A percentile compares a stretch with the other conserved stretches of the same genome.
Conservation (phyloP, 2,329 filamentous ascomycete species). For the Dothistroma septosporum region DNA sequence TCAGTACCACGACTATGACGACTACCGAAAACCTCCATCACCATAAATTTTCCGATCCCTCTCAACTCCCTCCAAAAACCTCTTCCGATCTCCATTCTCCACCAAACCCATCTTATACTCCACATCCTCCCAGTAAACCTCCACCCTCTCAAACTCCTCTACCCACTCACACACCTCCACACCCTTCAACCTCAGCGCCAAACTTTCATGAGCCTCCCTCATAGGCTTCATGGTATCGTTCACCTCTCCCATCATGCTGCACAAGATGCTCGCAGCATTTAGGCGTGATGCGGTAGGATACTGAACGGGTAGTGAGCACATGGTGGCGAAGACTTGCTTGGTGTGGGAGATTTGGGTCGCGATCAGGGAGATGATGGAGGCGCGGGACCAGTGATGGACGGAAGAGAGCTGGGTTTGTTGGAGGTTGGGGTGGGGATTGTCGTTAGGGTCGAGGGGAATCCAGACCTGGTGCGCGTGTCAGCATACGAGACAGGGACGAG, state of each 20-base stretch:
- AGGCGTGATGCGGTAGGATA: background rate
- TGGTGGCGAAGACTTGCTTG: background rate
- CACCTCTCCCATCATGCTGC: background rate
- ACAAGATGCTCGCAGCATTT: background rate
- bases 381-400: background rate
- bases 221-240: background rate
- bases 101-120: constrained; percentile 1
- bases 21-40: no score
- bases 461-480: background rate
- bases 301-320: background rate
- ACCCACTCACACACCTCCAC: constrained; percentile 7
- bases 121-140: constrained; percentile 6
- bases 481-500: background rate
- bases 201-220: constrained; percentile 1
- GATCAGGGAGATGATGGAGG: constrained; percentile 1
- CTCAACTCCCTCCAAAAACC: background rate
- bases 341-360: background rate
- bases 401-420: background rate
- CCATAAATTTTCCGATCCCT: background rate
- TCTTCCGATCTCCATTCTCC: background rate
- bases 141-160: constrained; percentile 4
- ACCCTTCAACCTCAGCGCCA: constrained; percentile 1
- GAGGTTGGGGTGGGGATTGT: background rate
- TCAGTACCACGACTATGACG: background rate
- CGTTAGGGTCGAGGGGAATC: constrained; percentile 2